These are phyloP conservation scores for Acarospora socialis DNA, from an alignment of 2,329 filamentous ascomycete genomes.

Conservation along the genomic window DNA sequence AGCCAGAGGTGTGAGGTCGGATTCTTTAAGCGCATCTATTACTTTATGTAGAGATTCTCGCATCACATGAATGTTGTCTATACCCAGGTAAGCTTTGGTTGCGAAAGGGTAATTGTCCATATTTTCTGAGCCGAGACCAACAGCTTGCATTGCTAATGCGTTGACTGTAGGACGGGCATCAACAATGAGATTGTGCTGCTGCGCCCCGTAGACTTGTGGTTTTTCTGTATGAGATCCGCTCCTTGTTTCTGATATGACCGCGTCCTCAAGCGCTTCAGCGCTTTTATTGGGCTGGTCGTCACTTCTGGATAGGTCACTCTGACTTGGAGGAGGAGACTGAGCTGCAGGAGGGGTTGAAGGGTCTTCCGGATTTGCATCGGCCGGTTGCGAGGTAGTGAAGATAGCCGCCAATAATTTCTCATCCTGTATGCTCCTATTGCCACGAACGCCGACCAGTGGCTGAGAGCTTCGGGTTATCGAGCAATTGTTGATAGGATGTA, in stretches of 20 bases:
- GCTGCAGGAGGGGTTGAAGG: conserved; percentile 25
- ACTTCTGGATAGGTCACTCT: conserved; percentile 9
- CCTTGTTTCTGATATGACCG: conserved; percentile 42
- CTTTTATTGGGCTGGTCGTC: background rate
- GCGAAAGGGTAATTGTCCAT: conserved; percentile 95
- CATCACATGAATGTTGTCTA: conserved; percentile 99
- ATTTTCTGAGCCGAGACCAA: conserved; percentile 88
- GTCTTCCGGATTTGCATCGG: conserved; percentile 27
- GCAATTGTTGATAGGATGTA: conserved; percentile 95
- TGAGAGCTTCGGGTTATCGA: conserved; percentile 93
- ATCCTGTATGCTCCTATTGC: conserved; percentile 87
- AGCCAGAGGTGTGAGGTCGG: conserved; percentile 68
- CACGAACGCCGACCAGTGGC: conserved; percentile 70
- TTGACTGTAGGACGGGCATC: conserved; percentile 92
- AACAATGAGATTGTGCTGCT: conserved; percentile 87
- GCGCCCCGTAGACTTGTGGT: conserved; percentile 69
- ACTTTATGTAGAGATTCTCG: conserved; percentile 77
- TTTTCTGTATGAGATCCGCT: conserved; percentile 47
- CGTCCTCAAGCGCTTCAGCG: conserved; percentile 51
- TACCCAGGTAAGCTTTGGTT: conserved; percentile 81
- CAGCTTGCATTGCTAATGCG: conserved; percentile 83
- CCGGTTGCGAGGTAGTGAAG: conserved; percentile 56
- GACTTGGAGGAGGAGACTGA: conserved; percentile 24
- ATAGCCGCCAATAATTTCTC: conserved; percentile 87
- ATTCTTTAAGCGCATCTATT: conserved; percentile 80